These are phyloP conservation scores for Euphorbia celastroides DNA, from an alignment of 441 rosid species.

Conservation along the genomic window DNA sequence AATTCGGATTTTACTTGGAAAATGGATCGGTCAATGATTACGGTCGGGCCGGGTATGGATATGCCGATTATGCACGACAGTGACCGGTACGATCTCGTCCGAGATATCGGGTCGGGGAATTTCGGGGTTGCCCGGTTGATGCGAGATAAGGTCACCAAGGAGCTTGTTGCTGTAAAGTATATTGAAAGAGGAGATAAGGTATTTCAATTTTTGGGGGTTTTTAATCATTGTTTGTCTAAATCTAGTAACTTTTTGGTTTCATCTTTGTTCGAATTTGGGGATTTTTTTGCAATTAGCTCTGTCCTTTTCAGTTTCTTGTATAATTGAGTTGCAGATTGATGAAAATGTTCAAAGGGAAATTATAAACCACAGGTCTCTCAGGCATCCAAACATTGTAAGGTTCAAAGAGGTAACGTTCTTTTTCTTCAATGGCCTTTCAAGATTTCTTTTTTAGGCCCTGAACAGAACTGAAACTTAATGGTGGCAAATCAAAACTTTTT, in stretches of 20 bases:
- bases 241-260: constrained; percentile 9
- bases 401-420: constrained; percentile 98
- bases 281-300: too few species aligned
- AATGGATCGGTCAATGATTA: constrained; percentile 59
- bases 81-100: constrained; percentile 87
- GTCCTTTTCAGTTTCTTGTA: too few species aligned
- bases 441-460: too few species aligned
- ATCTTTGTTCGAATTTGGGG: not conserved
- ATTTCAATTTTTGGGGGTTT: not conserved
- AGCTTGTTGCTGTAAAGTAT: constrained; percentile 94
- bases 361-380: constrained; percentile 82
- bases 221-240: constrained; percentile 3
- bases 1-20: not conserved
- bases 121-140: constrained; percentile 93
- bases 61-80: constrained; percentile 98
- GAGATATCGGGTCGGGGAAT: constrained; percentile 91
- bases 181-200: constrained; percentile 99
- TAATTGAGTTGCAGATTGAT: constrained; percentile 65
- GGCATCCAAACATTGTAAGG: constrained; percentile 93
- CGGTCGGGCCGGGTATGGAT: constrained; percentile 72
- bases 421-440: not conserved
- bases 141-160: constrained; percentile 76
- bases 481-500: too few species aligned
- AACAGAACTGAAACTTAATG: too few species aligned
- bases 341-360: constrained; percentile 95